Percentiles rank a stretch among this genome's conserved stretches.
Evolutionary conservation across 2,329 filamentous ascomycete species (phyloP).

Genomic region (Nothophoma quercina): DNA sequence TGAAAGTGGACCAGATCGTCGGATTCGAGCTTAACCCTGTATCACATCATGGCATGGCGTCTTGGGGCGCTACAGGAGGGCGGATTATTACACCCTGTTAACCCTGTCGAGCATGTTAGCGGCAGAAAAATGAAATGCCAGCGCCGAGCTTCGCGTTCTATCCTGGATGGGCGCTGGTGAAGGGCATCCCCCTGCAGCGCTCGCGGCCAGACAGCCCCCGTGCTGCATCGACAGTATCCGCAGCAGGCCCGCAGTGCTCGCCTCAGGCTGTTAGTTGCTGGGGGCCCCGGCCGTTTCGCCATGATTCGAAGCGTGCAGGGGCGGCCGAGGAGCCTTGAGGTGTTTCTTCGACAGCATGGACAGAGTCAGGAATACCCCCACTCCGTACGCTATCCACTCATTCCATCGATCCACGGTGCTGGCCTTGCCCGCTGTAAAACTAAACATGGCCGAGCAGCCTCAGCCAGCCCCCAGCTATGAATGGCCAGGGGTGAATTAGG

Average conservation of each 20-base stretch:
- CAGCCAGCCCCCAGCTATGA: conserved; percentile 24
- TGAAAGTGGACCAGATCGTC: conserved; percentile 50
- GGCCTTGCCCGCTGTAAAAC: conserved; percentile 33
- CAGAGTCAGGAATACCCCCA: conserved; percentile 40
- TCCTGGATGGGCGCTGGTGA: conserved; percentile 30
- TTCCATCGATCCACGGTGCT: conserved; percentile 9
- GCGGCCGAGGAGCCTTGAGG: conserved; percentile 20
- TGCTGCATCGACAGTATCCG: conserved; percentile 26
- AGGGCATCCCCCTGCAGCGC: conserved; percentile 30
- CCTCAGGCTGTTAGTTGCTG: conserved; percentile 26
- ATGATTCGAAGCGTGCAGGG: conserved; percentile 36
- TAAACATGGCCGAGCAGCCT: conserved; percentile 31
- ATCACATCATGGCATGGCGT: conserved; percentile 51
- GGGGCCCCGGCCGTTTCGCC: conserved; percentile 40
- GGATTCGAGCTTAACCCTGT: conserved; percentile 50
- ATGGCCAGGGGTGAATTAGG: conserved; percentile 3
- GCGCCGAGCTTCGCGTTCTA: conserved; percentile 35
- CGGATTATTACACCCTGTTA: conserved; percentile 10
- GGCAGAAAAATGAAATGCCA: conserved; percentile 39
- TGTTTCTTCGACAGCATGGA: conserved; percentile 37
- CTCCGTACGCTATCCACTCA: conserved; percentile 21
- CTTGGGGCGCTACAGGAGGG: conserved; percentile 32
- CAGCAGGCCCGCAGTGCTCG: conserved; percentile 29
- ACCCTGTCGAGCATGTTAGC: conserved; percentile 21
- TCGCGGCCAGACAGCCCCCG: conserved; percentile 22